Evolutionary conservation across 2,329 filamentous ascomycete species (phyloP).

Genomic region (Xylaria sp.): DNA sequence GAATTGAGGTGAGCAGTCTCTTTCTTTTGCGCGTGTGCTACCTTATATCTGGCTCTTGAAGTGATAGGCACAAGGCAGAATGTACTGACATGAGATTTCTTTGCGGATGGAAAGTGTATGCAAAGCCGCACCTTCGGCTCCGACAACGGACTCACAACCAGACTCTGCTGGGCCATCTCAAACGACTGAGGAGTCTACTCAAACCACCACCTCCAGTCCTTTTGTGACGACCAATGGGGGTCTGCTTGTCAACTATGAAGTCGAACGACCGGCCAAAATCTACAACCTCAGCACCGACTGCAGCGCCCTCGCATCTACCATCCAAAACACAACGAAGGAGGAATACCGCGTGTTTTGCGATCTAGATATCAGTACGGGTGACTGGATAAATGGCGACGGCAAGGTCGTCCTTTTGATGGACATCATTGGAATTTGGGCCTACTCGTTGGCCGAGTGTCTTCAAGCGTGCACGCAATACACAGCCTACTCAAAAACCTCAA

Average conservation of each 20-base stretch:
- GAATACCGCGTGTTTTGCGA: not conserved
- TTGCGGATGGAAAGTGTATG: not conserved
- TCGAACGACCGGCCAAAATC: not conserved
- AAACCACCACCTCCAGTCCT: not conserved
- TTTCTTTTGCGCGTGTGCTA: no score
- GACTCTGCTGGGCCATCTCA: not conserved
- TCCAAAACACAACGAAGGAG: not conserved
- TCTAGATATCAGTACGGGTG: constrained; percentile 2
- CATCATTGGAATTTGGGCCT: not conserved
- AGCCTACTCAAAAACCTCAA: not conserved
- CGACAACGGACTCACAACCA: not conserved
- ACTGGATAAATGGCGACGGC: not conserved
- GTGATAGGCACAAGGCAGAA: not conserved
- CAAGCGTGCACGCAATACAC: constrained; percentile 5
- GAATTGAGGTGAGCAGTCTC: not conserved
- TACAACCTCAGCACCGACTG: not conserved
- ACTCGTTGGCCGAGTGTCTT: constrained; percentile 2
- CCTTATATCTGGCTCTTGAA: not conserved
- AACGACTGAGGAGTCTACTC: not conserved
- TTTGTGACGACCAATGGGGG: not conserved
- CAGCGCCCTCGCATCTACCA: not conserved
- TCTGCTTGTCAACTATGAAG: not conserved
- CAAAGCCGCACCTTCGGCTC: not conserved
- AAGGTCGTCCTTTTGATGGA: not conserved
- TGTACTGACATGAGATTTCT: not conserved